phyloP scores from a whole-genome alignment of 2,329 filamentous ascomycete species.

The Chaetomium sp. region DNA sequence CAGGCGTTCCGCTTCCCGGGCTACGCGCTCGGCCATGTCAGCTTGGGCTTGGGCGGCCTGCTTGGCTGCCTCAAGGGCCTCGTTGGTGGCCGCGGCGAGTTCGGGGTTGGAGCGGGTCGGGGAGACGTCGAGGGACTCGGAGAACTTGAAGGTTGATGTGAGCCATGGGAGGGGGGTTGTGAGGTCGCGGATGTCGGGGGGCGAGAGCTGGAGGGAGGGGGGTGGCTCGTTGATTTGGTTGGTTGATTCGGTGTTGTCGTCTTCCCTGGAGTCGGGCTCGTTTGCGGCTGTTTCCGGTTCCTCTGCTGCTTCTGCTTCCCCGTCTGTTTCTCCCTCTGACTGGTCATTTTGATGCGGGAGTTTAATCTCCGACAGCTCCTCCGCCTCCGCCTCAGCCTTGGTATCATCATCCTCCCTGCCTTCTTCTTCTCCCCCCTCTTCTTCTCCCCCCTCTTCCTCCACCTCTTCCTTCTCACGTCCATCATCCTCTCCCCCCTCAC shows the following conservation, averaged over 20 bases:
- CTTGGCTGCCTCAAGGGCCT: conserved; percentile 16
- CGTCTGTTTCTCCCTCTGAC: background rate
- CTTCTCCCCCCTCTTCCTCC: background rate
- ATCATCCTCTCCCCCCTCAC: background rate
- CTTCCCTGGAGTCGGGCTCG: background rate
- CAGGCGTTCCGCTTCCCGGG: conserved; percentile 36
- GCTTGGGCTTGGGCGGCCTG: conserved; percentile 10
- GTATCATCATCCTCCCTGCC: background rate
- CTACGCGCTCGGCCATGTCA: conserved; percentile 23
- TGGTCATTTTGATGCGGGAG: background rate
- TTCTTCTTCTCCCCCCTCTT: background rate
- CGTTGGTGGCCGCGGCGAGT: conserved; percentile 16
- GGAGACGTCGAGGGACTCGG: conserved; percentile 5
- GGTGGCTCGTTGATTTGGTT: no score
- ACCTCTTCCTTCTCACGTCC: background rate
- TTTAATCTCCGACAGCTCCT: background rate
- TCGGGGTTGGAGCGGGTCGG: conserved; percentile 9
- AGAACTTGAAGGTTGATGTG: conserved; percentile 4
- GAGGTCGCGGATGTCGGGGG: conserved; percentile 9
- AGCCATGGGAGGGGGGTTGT: conserved; percentile 13
- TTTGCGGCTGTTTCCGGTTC: background rate
- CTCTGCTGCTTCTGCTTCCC: background rate
- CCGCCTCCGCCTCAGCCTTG: no score
- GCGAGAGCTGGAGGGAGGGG: background rate
- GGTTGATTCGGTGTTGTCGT: no score